A percentile compares a stretch with the other conserved stretches of the same genome.
Conservation (phyloP, 306 rosid species). For the Aeschynomene evenia region DNA sequence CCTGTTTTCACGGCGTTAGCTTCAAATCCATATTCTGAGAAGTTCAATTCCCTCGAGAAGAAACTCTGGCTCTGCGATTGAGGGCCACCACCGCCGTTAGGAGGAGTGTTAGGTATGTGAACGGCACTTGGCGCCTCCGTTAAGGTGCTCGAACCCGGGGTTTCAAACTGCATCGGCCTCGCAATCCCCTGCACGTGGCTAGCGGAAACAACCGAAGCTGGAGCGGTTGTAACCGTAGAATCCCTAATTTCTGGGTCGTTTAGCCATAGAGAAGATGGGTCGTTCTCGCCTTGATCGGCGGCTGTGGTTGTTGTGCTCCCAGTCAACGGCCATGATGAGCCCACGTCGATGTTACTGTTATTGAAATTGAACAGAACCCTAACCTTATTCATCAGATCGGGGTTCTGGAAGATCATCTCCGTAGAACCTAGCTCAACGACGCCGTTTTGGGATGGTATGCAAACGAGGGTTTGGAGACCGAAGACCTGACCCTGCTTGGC, state of each 20-base stretch:
- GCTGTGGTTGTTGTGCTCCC: slow-evolving; percentile 8
- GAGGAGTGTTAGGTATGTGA: slow-evolving; percentile 35
- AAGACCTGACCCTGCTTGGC: slow-evolving; percentile 62
- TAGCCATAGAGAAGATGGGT: slow-evolving; percentile 82
- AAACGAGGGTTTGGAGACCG: slow-evolving; percentile 73
- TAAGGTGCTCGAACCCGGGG: slow-evolving; percentile 58
- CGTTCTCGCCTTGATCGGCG: slow-evolving; percentile 76
- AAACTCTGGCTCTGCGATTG: slow-evolving; percentile 55
- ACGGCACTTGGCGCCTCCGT: slow-evolving; percentile 61
- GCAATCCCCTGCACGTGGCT: slow-evolving; percentile 20
- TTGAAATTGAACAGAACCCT: slow-evolving; percentile 71
- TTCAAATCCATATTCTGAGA: slow-evolving; percentile 58
- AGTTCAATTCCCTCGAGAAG: slow-evolving; percentile 63
- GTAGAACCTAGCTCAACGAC: slow-evolving; percentile 90
- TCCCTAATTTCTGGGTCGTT: slow-evolving; percentile 66
- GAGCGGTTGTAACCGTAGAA: slow-evolving; percentile 33
- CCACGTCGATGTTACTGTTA: slow-evolving; percentile 40
- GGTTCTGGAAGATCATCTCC: slow-evolving; percentile 55
- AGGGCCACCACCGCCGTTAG: slow-evolving; percentile 7
- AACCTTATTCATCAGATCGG: slow-evolving; percentile 81
- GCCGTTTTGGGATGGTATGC: slow-evolving; percentile 72
- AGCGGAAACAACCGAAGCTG: slow-evolving; percentile 17
- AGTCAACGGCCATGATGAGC: slow-evolving; percentile 61
- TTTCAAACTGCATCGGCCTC: slow-evolving; percentile 53
- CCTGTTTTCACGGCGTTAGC: slow-evolving; percentile 44